Evolutionary conservation across 495 filamentous ascomycete species (phyloP).

Genomic region (Penicillium goetzii): DNA sequence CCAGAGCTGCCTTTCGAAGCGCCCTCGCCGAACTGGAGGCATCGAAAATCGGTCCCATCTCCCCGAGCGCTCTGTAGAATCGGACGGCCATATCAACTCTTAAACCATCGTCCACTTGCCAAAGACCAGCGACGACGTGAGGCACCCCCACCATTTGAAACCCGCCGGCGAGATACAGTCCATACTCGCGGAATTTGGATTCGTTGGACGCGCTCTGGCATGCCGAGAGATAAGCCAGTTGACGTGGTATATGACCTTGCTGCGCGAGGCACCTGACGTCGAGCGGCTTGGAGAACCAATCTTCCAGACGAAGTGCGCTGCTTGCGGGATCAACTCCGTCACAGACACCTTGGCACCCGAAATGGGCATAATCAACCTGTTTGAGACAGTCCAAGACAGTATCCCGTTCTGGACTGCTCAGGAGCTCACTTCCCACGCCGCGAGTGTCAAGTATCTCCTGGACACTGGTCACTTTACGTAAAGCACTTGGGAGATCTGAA

Average conservation of each 20-base stretch:
- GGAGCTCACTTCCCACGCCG: too few species aligned
- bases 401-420: too few species aligned
- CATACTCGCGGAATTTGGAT: background rate
- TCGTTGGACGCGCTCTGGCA: background rate
- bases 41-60: background rate
- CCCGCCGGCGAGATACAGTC: background rate
- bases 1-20: background rate
- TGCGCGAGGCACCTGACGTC: background rate
- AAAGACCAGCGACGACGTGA: background rate
- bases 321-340: background rate
- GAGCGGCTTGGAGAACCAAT: background rate
- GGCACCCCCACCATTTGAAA: background rate
- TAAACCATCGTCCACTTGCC: background rate
- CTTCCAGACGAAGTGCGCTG: background rate
- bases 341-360: too few species aligned
- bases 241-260: background rate
- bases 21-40: background rate
- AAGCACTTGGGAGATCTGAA: too few species aligned
- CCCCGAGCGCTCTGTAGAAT: background rate
- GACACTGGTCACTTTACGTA: too few species aligned
- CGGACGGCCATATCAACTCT: background rate
- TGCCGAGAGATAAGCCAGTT: background rate
- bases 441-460: too few species aligned
- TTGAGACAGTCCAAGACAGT: too few species aligned
- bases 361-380: too few species aligned